phyloP scores from a whole-genome alignment of 148 eudicot species.

The Cornus controversa region DNA sequence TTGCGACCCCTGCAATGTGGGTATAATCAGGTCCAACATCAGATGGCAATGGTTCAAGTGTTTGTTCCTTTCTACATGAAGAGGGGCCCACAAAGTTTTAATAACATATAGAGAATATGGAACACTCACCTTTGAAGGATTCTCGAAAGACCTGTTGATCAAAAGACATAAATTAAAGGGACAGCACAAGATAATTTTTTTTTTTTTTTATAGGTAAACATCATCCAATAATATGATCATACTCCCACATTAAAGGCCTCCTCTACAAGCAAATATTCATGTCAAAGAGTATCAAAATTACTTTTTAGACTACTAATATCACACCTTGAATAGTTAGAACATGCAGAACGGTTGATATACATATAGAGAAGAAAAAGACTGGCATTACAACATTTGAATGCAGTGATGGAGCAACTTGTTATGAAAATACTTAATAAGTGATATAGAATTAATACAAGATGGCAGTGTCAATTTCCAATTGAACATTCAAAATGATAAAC shows the following conservation, averaged over 20 bases:
- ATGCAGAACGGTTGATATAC: not conserved
- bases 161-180: constrained; percentile 18
- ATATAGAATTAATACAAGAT: too few relatives aligned
- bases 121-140: constrained; percentile 65
- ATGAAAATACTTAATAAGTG: too few relatives aligned
- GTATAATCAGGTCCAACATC: not conserved
- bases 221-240: not conserved
- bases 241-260: not conserved
- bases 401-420: too few relatives aligned
- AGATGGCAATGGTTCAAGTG: not conserved
- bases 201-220: too few relatives aligned
- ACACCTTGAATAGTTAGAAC: not conserved
- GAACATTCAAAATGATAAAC: too few relatives aligned
- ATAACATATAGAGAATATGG: constrained; percentile 5
- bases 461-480: not conserved
- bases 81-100: not conserved
- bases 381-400: too few relatives aligned
- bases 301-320: not conserved
- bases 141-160: constrained; percentile 72
- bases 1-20: constrained; percentile 59
- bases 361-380: too few relatives aligned
- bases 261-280: not conserved
- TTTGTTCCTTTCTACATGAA: not conserved
- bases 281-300: not conserved
- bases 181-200: too few relatives aligned